Conservation (phyloP, 305 asterid species). For the Fraxinus sp. region DNA sequence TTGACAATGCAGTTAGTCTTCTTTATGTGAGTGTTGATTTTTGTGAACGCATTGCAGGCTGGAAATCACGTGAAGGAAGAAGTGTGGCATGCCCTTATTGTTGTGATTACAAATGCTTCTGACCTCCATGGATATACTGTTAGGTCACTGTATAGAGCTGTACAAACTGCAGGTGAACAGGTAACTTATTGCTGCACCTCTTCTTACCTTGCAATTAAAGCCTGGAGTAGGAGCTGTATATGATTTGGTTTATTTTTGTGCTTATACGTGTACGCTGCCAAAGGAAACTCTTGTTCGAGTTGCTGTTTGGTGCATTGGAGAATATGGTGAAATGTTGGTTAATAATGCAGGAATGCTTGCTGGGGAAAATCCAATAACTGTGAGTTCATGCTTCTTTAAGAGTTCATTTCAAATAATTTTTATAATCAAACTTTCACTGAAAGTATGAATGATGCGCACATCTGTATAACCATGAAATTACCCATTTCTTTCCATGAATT, state of each 20-base stretch:
- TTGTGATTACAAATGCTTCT: constrained; percentile 83
- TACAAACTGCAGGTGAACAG: constrained; percentile 74
- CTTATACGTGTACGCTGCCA: constrained; percentile 3
- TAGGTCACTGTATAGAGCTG: constrained; percentile 74
- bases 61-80: constrained; percentile 94
- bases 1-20: constrained; percentile 1
- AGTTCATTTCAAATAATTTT: constrained; percentile 4
- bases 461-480: constrained; percentile 8
- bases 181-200: constrained; percentile 35
- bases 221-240: background rate
- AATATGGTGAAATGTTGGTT: constrained; percentile 89
- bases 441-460: constrained; percentile 8
- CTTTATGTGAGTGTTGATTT: constrained; percentile 14
- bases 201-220: background rate
- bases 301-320: constrained; percentile 98
- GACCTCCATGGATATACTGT: constrained; percentile 92
- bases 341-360: constrained; percentile 72
- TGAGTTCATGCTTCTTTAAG: constrained; percentile 49
- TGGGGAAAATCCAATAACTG: constrained; percentile 78
- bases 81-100: constrained; percentile 94
- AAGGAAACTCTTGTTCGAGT: constrained; percentile 94
- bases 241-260: constrained; percentile 2
- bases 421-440: constrained; percentile 3
- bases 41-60: constrained; percentile 57
- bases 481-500: background rate